Evolutionary conservation across 768 basidiomycete species (phyloP).

Genomic region (Clathrus columnatus): DNA sequence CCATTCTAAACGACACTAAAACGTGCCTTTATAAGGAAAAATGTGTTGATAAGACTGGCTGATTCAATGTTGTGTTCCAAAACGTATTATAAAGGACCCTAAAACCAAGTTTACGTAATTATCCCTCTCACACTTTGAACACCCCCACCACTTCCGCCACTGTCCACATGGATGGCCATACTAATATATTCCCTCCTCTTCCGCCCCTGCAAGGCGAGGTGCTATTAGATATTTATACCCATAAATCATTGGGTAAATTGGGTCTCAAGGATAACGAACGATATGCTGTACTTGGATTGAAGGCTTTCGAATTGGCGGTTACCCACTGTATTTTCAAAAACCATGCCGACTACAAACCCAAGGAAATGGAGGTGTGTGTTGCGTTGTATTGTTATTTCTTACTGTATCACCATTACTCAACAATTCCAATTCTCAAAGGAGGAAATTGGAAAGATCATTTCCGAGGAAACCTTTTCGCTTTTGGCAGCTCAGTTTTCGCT

Average conservation of each 20-base stretch:
- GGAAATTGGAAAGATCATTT: constrained; percentile 24
- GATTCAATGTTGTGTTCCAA: too few species aligned
- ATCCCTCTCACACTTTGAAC: not conserved
- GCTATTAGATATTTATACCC: constrained; percentile 51
- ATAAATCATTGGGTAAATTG: constrained; percentile 36
- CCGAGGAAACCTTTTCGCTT: constrained; percentile 30
- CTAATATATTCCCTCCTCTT: not conserved
- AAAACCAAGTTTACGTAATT: not conserved
- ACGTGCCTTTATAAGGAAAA: too few species aligned
- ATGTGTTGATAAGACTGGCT: too few species aligned
- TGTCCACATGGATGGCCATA: too few species aligned
- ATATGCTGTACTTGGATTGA: constrained; percentile 48
- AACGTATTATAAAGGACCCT: too few species aligned
- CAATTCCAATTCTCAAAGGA: constrained; percentile 15
- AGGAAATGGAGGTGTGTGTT: constrained; percentile 36
- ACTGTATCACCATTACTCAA: not conserved
- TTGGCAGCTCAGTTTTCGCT: constrained; percentile 49
- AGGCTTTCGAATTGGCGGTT: constrained; percentile 42
- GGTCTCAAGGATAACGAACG: constrained; percentile 45
- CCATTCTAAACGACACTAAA: too few species aligned
- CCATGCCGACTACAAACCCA: constrained; percentile 32
- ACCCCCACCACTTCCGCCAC: not conserved
- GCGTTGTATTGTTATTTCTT: constrained; percentile 1
- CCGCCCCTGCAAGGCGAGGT: constrained; percentile 28
- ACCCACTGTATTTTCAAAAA: constrained; percentile 41